A percentile compares a stretch with the other conserved stretches of the same genome.
Conservation (phyloP, 1,139 yeast species). For the Candida sp. region DNA sequence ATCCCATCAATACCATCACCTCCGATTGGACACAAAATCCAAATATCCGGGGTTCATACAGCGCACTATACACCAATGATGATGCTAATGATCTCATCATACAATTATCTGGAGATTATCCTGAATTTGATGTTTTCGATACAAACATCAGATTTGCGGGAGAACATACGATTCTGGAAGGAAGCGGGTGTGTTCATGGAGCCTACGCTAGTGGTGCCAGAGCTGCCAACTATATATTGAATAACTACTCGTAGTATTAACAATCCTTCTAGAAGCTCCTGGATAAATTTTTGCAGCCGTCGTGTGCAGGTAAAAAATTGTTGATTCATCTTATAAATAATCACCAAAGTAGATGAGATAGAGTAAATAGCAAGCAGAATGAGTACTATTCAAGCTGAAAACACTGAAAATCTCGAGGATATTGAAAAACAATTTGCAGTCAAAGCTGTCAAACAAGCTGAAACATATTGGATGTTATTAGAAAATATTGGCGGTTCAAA, state of each 20-base stretch:
- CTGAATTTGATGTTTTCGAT: constrained; percentile 47
- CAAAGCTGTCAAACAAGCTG: constrained; percentile 94
- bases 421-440: constrained; percentile 98
- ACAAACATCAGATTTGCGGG: constrained; percentile 72
- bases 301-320: neutral
- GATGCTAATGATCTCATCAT: constrained; percentile 62
- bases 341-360: neutral
- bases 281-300: constrained; percentile 1
- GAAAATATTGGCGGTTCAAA: constrained; percentile 74
- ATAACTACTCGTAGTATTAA: constrained; percentile 8
- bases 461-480: constrained; percentile 85
- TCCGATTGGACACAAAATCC: constrained; percentile 73
- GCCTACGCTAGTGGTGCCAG: constrained; percentile 71
- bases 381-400: constrained; percentile 47
- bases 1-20: constrained; percentile 51
- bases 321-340: neutral
- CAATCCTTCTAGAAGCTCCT: constrained; percentile 1
- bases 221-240: constrained; percentile 54
- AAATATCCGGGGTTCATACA: constrained; percentile 70
- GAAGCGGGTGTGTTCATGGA: constrained; percentile 85
- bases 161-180: constrained; percentile 74
- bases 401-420: constrained; percentile 58
- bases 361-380: constrained; percentile 8
- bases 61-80: constrained; percentile 65
- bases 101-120: constrained; percentile 42